Evolutionary conservation across 164 flowering plant species (phyloP).

Genomic region (Taxillus chinensis): DNA sequence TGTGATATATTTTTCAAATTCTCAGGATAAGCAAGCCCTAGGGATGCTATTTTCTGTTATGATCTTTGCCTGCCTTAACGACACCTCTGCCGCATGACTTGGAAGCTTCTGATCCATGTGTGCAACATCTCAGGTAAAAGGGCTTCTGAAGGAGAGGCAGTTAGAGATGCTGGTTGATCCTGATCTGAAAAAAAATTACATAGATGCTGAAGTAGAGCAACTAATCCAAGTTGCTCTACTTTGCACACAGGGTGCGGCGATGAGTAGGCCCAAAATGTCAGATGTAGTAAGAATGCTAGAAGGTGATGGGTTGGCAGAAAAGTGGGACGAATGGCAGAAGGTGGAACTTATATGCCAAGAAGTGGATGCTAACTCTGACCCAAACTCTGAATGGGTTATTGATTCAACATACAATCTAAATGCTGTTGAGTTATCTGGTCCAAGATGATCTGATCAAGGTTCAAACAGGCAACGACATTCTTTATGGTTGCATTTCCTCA

Average conservation of each 20-base stretch:
- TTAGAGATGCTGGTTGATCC: constrained; percentile 80
- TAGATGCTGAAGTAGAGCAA: constrained; percentile 85
- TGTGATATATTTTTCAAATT: no score
- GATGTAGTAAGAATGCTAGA: constrained; percentile 96
- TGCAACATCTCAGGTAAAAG: constrained; percentile 58
- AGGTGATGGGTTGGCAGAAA: constrained; percentile 92
- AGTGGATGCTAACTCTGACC: constrained; percentile 46
- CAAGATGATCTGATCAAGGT: constrained; percentile 38
- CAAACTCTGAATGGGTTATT: constrained; percentile 65
- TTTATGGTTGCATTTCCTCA: no score
- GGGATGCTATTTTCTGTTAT: no score
- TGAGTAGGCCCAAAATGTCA: constrained; percentile 91
- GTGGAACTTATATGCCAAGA: constrained; percentile 80
- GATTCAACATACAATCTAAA: constrained; percentile 78
- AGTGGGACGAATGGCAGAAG: constrained; percentile 98
- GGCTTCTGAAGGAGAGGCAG: constrained; percentile 82
- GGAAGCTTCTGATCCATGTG: background rate
- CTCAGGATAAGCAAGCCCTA: no score
- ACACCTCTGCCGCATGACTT: background rate
- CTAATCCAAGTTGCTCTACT: constrained; percentile 83
- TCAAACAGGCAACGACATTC: no score
- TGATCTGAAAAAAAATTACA: constrained; percentile 61
- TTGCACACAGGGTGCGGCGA: constrained; percentile 84
- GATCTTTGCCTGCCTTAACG: no score
- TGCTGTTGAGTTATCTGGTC: constrained; percentile 80